Conservation (phyloP, 2,329 filamentous ascomycete genomes). For the Phialocephala sp. region DNA sequence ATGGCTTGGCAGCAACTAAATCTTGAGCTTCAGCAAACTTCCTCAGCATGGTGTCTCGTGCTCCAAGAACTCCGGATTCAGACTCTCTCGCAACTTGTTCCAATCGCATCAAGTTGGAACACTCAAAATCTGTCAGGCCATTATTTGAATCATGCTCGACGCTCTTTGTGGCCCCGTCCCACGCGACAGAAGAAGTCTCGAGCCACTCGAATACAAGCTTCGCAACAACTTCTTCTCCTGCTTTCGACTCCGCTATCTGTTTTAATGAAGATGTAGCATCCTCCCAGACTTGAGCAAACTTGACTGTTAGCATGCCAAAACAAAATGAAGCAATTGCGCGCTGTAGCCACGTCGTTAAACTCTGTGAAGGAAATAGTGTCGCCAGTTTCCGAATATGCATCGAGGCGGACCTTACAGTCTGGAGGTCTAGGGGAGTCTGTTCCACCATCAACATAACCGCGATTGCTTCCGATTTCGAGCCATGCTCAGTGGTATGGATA, state of each 20-base stretch:
- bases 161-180: slow-evolving; percentile 52
- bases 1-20: slow-evolving; percentile 54
- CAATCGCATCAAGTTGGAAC: slow-evolving; percentile 72
- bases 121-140: slow-evolving; percentile 79
- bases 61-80: slow-evolving; percentile 57
- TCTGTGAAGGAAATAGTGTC: slow-evolving; percentile 60
- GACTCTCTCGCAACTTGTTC: slow-evolving; percentile 56
- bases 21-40: slow-evolving; percentile 70
- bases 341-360: slow-evolving; percentile 67
- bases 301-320: slow-evolving; percentile 88
- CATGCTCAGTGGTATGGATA: slow-evolving; percentile 56
- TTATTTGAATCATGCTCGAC: slow-evolving; percentile 44
- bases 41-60: slow-evolving; percentile 63
- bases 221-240: slow-evolving; percentile 75
- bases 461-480: slow-evolving; percentile 57
- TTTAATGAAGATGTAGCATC: slow-evolving; percentile 79
- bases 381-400: slow-evolving; percentile 82
- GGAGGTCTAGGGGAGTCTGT: slow-evolving; percentile 75
- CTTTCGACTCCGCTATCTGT: slow-evolving; percentile 71
- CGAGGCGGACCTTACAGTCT: slow-evolving; percentile 76
- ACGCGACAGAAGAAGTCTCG: slow-evolving; percentile 59
- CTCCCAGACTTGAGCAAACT: slow-evolving; percentile 85
- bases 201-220: slow-evolving; percentile 82
- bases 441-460: slow-evolving; percentile 79
- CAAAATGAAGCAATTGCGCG: slow-evolving; percentile 80